These are phyloP conservation scores for Colletotrichum sp. DNA, from an alignment of 2,329 filamentous ascomycete genomes.

Conservation along the genomic window DNA sequence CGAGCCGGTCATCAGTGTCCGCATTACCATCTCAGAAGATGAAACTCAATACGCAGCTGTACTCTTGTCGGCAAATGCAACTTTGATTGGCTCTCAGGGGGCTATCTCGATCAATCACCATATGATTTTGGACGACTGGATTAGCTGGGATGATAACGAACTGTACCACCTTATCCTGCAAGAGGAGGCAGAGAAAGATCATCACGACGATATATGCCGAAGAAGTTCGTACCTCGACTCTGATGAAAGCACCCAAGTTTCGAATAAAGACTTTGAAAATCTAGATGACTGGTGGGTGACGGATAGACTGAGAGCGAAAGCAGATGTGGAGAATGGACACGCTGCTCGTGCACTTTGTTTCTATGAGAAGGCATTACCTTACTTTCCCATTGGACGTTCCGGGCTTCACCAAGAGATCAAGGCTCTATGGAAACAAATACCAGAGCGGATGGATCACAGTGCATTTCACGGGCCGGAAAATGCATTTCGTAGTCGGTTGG, in stretches of 20 bases:
- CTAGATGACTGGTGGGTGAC: not conserved
- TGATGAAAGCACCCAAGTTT: not conserved
- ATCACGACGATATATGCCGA: not conserved
- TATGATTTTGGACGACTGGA: not conserved
- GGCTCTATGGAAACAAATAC: not conserved
- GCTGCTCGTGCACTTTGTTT: not conserved
- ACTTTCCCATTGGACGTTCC: not conserved
- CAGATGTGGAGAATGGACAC: not conserved
- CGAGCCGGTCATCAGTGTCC: not conserved
- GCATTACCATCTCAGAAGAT: not conserved
- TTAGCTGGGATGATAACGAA: not conserved
- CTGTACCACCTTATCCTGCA: not conserved
- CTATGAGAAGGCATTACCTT: not conserved
- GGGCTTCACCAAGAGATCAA: not conserved
- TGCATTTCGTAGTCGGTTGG: not conserved
- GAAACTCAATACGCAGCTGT: not conserved
- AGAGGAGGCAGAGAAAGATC: not conserved
- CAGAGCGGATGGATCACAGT: not conserved
- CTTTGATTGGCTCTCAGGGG: not conserved
- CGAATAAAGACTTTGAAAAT: not conserved
- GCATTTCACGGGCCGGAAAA: not conserved
- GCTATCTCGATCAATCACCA: not conserved
- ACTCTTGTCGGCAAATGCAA: not conserved
- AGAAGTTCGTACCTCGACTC: accelerated
- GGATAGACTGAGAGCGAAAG: not conserved